A percentile compares a stretch with the other conserved stretches of the same genome.
Conservation (phyloP, 805 yeast genomes). For the Brettanomyces naardenensis region DNA sequence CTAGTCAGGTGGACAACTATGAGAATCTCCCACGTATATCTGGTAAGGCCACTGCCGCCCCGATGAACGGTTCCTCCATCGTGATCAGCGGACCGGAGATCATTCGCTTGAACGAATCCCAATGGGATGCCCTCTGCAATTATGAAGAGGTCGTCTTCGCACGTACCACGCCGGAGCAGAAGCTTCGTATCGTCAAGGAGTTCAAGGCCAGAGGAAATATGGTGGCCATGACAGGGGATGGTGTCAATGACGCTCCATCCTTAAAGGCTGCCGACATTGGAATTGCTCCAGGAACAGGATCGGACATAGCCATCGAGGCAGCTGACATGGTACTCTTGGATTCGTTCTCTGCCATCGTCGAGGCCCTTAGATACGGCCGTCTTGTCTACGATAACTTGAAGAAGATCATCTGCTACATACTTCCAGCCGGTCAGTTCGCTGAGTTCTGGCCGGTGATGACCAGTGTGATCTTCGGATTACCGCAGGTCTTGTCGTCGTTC, state of each 20-base stretch:
- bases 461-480: slow-evolving; percentile 41
- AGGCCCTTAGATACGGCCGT: slow-evolving; percentile 59
- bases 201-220: slow-evolving; percentile 93
- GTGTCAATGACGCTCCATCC: slow-evolving; percentile 98
- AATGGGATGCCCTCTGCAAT: neutral
- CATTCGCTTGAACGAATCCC: neutral
- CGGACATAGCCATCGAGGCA: slow-evolving; percentile 96
- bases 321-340: slow-evolving; percentile 97
- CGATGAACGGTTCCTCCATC: neutral
- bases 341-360: slow-evolving; percentile 91
- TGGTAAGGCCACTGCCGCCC: too few species aligned
- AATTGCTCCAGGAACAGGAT: slow-evolving; percentile 91
- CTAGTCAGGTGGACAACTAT: too few species aligned
- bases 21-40: too few species aligned
- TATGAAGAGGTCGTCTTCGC: slow-evolving; percentile 15
- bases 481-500: slow-evolving; percentile 41
- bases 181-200: slow-evolving; percentile 92
- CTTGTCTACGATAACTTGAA: slow-evolving; percentile 41
- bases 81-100: neutral
- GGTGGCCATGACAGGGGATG: slow-evolving; percentile 99
- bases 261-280: slow-evolving; percentile 94
- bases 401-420: slow-evolving; percentile 37
- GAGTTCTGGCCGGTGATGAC: slow-evolving; percentile 44
- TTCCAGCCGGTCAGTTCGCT: slow-evolving; percentile 46
- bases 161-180: slow-evolving; percentile 69